Evolutionary conservation across 768 basidiomycete species (phyloP).

Genomic region (Suillus alpinus): DNA sequence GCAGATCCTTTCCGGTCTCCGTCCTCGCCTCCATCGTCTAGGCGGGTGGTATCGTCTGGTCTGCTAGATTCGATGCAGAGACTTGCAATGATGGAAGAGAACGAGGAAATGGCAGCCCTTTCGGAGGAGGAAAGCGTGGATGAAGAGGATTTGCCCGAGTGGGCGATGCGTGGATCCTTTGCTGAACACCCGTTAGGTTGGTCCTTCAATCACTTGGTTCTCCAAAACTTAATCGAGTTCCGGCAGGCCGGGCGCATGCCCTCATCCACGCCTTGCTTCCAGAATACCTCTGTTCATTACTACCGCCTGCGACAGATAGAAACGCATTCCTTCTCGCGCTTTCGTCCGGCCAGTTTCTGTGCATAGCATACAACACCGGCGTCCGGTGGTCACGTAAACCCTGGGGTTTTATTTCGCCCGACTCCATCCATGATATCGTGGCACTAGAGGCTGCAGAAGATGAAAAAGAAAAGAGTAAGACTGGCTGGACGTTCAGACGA

Average conservation of each 20-base stretch:
- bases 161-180: slow-evolving; percentile 67
- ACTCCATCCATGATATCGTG: slow-evolving; percentile 77
- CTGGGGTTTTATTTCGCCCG: slow-evolving; percentile 82
- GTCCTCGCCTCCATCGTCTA: slow-evolving; percentile 23
- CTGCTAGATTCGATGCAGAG: slow-evolving; percentile 52
- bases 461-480: slow-evolving; percentile 43
- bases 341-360: slow-evolving; percentile 78
- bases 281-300: slow-evolving; percentile 40
- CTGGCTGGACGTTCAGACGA: slow-evolving; percentile 80
- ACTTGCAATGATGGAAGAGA: slow-evolving; percentile 53
- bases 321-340: slow-evolving; percentile 49
- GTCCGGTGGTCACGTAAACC: slow-evolving; percentile 79
- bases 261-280: slow-evolving; percentile 64
- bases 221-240: slow-evolving; percentile 1
- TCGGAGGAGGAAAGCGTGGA: slow-evolving; percentile 46
- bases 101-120: slow-evolving; percentile 49
- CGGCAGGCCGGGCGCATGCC: slow-evolving; percentile 61
- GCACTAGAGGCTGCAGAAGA: slow-evolving; percentile 53
- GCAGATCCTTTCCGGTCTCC: slow-evolving; percentile 23
- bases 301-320: slow-evolving; percentile 33
- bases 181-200: slow-evolving; percentile 56
- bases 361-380: slow-evolving; percentile 75
- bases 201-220: slow-evolving; percentile 19
- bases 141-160: slow-evolving; percentile 72
- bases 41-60: slow-evolving; percentile 59